Conservation (phyloP, 768 basidiomycete species). For the Lactarius sp. region DNA sequence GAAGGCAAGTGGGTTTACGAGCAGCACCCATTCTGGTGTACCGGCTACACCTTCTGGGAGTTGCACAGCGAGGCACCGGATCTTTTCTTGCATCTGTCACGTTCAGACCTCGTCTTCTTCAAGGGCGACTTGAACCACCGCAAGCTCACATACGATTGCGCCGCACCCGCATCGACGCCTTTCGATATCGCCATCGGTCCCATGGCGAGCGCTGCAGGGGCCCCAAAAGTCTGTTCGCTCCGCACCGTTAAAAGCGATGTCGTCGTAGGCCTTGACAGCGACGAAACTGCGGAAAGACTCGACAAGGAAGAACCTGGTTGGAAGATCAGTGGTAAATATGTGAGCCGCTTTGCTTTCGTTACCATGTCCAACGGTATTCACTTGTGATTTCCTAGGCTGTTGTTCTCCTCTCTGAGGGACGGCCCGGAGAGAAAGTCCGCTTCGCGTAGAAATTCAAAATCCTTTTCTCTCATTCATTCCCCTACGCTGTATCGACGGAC, state of each 20-base stretch:
- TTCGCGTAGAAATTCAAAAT: constrained; percentile 43
- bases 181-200: constrained; percentile 91
- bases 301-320: constrained; percentile 86
- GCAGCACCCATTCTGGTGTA: constrained; percentile 92
- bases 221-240: constrained; percentile 80
- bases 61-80: constrained; percentile 79
- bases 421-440: constrained; percentile 84
- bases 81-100: constrained; percentile 86
- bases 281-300: constrained; percentile 68
- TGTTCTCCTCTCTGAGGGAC: constrained; percentile 80
- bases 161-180: constrained; percentile 78
- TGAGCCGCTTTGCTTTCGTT: constrained; percentile 39
- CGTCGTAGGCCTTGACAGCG: constrained; percentile 81
- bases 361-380: background rate
- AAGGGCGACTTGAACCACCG: constrained; percentile 95
- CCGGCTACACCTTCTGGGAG: constrained; percentile 95
- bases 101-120: constrained; percentile 87
- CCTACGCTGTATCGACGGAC: background rate
- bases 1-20: constrained; percentile 94
- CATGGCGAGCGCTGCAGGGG: constrained; percentile 83
- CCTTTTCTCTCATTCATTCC: background rate
- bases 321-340: constrained; percentile 97
- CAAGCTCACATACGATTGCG: constrained; percentile 84
- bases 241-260: constrained; percentile 95
- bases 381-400: constrained; percentile 53